Base-by-base conservation (phyloP, 805 yeast species). In the Lachancea sp. region DNA sequence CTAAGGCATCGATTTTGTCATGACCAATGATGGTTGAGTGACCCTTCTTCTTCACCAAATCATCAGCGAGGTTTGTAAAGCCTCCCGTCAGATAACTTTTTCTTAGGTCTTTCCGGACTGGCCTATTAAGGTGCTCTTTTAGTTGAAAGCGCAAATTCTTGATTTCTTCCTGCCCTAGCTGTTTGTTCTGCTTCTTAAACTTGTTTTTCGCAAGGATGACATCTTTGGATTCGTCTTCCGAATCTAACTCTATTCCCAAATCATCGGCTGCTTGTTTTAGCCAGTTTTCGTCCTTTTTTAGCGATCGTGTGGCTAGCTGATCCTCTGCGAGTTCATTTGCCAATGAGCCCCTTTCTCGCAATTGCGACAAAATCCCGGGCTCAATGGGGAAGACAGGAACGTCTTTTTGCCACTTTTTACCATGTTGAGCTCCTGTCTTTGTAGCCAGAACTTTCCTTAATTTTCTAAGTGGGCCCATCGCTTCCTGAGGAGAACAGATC, bases 401-500 rank as follows among this genome's bases (percentile, higher is more conserved):
- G 61, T 80, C 79, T 39, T 69, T 72, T 32, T 69, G 71, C 68
- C 72, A 64, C 41, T 68, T 67, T 40, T 56, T 65, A n/a, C 63
- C 54, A n/a, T 68, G 53, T 24, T 34, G 41, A 2, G 29, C 38
- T 16, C 34, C 46, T 30, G 46, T 28, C 41, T 56, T 45, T 38
- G 62, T 63, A 1, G 75, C 67, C 38, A 80, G 71, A 12, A 77
- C 57, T 42, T 70, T 77, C 51, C 90, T 70, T 41, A 90, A 71
- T 62, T 84, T 86, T 54, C 77, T 72, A 46, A 89, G 69, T 0
- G 97, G 89, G 0, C 96, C 96, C 42, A 87, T 72, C 0, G 94
- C 87, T 58, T 92, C 99, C 45, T 84, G 88, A 12, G 97, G 96
- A 4, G 95, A 84, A 55, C 96, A 87, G 40, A 92, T 69, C 76